phyloP scores from a whole-genome alignment of 1,284 basidiomycete species.

The Leccinum laetum region DNA sequence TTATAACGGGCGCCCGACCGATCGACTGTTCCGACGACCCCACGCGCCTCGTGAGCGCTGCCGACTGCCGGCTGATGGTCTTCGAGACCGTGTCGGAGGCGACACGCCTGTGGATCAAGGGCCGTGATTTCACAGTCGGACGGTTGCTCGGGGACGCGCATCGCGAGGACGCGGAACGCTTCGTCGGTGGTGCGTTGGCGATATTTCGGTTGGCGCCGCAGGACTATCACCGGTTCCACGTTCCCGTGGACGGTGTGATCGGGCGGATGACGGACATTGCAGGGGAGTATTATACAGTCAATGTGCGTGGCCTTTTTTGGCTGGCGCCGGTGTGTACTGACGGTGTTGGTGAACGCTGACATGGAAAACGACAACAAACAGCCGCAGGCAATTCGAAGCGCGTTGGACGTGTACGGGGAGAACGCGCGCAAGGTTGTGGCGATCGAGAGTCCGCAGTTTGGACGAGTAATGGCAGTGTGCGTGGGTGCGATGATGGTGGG shows the following conservation, averaged over 20 bases:
- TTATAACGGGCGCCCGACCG: slow-evolving; percentile 83
- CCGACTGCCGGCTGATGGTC: too few species aligned
- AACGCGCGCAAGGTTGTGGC: slow-evolving; percentile 90
- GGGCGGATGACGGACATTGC: slow-evolving; percentile 80
- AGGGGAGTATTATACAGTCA: slow-evolving; percentile 94
- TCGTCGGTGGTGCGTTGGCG: slow-evolving; percentile 74
- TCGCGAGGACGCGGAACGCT: slow-evolving; percentile 65
- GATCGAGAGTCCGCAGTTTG: slow-evolving; percentile 85
- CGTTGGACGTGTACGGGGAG: slow-evolving; percentile 93
- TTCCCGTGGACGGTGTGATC: slow-evolving; percentile 84
- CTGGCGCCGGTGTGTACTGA: background rate
- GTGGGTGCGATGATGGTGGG: slow-evolving; percentile 97
- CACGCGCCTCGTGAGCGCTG: slow-evolving; percentile 70
- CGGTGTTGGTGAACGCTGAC: background rate
- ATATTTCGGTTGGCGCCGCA: slow-evolving; percentile 96
- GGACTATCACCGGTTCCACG: slow-evolving; percentile 97
- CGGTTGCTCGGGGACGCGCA: slow-evolving; percentile 83
- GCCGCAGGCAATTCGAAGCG: slow-evolving; percentile 81
- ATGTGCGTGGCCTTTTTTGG: slow-evolving; percentile 46
- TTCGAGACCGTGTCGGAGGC: slow-evolving; percentile 50
- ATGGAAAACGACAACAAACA: slow-evolving; percentile 26
- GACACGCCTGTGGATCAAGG: slow-evolving; percentile 96
- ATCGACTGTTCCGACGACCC: slow-evolving; percentile 75
- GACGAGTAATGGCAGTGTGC: slow-evolving; percentile 87
- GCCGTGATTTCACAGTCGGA: slow-evolving; percentile 85